Conservation (phyloP, 2,329 filamentous ascomycete species). For the Neofusicoccum cordaticola region DNA sequence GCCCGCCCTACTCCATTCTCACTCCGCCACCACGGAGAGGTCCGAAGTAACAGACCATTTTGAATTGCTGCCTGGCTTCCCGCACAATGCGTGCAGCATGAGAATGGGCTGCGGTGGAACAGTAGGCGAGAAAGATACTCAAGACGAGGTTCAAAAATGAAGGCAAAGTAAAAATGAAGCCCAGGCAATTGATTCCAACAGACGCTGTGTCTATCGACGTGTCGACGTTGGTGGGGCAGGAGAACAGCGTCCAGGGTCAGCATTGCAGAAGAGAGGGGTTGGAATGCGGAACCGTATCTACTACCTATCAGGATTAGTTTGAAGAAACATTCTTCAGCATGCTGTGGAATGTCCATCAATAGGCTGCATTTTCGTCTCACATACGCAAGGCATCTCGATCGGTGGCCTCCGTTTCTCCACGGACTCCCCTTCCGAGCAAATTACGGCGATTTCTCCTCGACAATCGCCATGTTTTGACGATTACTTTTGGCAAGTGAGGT, state of each 20-base stretch:
- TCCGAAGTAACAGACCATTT: background rate
- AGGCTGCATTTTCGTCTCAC: background rate
- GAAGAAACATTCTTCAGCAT: conserved; percentile 2
- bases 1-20: background rate
- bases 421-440: background rate
- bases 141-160: background rate
- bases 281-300: background rate
- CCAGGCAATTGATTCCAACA: background rate
- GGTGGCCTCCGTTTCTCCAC: background rate
- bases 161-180: background rate
- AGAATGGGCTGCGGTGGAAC: background rate
- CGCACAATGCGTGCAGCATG: background rate
- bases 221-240: too few species aligned
- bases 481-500: background rate
- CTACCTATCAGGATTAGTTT: background rate
- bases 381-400: background rate
- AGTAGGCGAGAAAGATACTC: background rate
- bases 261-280: background rate
- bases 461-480: background rate
- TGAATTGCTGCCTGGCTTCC: background rate
- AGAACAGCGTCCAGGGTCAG: background rate
- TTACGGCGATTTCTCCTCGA: background rate
- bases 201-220: background rate
- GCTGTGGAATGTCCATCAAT: background rate
- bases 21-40: background rate